Evolutionary conservation across 2,329 filamentous ascomycete species (phyloP).

Genomic region (Fonsecaea pedrosoi): DNA sequence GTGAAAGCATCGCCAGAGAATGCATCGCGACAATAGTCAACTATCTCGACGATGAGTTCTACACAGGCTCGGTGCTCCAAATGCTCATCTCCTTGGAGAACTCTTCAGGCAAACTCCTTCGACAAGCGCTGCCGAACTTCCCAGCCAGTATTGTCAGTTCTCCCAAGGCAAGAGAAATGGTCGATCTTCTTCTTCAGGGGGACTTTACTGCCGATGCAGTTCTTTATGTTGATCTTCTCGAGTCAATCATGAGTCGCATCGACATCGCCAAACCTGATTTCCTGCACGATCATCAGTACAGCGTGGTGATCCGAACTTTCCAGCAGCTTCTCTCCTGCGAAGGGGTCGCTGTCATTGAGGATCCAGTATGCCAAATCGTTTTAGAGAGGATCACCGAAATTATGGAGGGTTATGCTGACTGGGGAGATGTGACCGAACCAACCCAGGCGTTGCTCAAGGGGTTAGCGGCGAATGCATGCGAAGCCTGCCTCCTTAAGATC

Average conservation of each 20-base stretch:
- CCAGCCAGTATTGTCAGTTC: slow-evolving; percentile 25
- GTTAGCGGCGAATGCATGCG: slow-evolving; percentile 33
- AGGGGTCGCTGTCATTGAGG: slow-evolving; percentile 37
- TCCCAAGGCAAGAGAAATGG: slow-evolving; percentile 21
- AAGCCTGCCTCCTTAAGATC: slow-evolving; percentile 36
- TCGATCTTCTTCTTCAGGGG: slow-evolving; percentile 30
- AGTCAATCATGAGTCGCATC: slow-evolving; percentile 34
- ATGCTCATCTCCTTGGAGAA: slow-evolving; percentile 32
- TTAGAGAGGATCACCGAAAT: slow-evolving; percentile 50
- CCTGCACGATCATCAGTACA: slow-evolving; percentile 26
- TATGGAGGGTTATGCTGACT: slow-evolving; percentile 51
- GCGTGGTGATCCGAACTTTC: slow-evolving; percentile 45
- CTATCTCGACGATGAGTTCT: slow-evolving; percentile 16
- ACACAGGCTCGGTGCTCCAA: slow-evolving; percentile 29
- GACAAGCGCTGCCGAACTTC: slow-evolving; percentile 29
- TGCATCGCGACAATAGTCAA: slow-evolving; percentile 19
- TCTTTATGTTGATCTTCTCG: slow-evolving; percentile 38
- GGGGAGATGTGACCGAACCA: slow-evolving; percentile 45
- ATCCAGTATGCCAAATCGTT: slow-evolving; percentile 44
- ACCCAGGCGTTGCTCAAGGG: slow-evolving; percentile 29
- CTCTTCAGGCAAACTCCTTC: slow-evolving; percentile 29
- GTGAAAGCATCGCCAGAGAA: slow-evolving; percentile 15
- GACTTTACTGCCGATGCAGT: slow-evolving; percentile 32
- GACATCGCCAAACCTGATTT: slow-evolving; percentile 35
- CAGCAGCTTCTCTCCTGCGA: slow-evolving; percentile 33